These are phyloP conservation scores for Chiua sp. DNA, from an alignment of 1,284 basidiomycete genomes.

Conservation along the genomic window DNA sequence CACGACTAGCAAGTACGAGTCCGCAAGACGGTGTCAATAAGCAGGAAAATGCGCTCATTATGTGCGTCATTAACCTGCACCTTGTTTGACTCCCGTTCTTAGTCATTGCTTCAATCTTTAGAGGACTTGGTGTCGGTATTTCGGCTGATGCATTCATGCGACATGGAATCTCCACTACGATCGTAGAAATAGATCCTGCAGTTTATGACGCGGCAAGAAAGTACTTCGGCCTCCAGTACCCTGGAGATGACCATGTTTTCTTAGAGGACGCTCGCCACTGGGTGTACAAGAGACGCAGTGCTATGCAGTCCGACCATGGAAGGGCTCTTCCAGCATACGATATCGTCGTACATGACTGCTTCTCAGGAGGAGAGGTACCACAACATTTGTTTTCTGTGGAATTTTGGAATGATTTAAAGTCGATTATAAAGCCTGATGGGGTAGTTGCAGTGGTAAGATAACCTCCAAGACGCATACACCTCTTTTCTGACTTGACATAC, in stretches of 20 bases:
- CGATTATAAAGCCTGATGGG: conserved; percentile 71
- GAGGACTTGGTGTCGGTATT: conserved; percentile 87
- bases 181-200: conserved; percentile 87
- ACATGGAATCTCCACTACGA: conserved; percentile 71
- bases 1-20: conserved; percentile 64
- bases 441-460: conserved; percentile 78
- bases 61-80: conserved; percentile 52
- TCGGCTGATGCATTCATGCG: conserved; percentile 74
- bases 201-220: conserved; percentile 83
- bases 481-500: conserved; percentile 25
- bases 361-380: conserved; percentile 89
- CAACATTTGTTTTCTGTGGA: conserved; percentile 81
- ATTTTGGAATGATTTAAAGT: conserved; percentile 79
- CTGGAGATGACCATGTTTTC: conserved; percentile 60
- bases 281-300: conserved; percentile 50
- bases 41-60: conserved; percentile 65
- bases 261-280: conserved; percentile 79
- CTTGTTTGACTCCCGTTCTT: background rate
- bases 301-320: conserved; percentile 36
- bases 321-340: conserved; percentile 56
- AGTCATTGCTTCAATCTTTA: conserved; percentile 36
- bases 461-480: background rate
- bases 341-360: conserved; percentile 89
- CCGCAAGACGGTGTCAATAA: conserved; percentile 37
- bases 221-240: conserved; percentile 79